phyloP scores from a whole-genome alignment of 306 rosid genomes.

The Medicago lupulina region DNA sequence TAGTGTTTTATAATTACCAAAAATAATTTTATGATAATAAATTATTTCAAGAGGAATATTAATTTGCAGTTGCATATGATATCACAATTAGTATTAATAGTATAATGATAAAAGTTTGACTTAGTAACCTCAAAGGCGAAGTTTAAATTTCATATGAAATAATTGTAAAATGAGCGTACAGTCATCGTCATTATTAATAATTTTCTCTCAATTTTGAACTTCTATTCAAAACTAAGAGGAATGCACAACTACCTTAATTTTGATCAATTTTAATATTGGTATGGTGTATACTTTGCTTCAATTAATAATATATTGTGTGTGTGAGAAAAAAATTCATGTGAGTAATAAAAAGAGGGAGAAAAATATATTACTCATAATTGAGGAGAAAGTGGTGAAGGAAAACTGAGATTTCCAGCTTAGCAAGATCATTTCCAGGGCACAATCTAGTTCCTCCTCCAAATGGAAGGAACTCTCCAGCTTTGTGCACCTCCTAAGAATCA shows the following conservation, averaged over 20 bases:
- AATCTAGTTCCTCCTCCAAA: slow-evolving; percentile 81
- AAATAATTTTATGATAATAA: background rate
- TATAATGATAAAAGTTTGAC: no score
- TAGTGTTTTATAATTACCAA: background rate
- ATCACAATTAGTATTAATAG: background rate
- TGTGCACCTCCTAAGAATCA: slow-evolving; percentile 47
- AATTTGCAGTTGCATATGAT: background rate
- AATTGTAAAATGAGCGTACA: no score
- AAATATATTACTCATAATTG: slow-evolving; percentile 50
- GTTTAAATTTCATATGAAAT: no score
- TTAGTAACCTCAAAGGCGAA: no score
- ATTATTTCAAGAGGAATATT: background rate
- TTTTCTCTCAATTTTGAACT: no score
- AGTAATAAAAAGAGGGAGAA: background rate
- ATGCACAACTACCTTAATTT: no score
- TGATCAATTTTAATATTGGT: no score
- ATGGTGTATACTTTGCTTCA: no score
- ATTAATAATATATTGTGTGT: background rate
- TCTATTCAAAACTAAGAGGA: no score
- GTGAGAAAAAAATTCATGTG: background rate
- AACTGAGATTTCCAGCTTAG: slow-evolving; percentile 66
- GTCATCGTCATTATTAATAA: no score
- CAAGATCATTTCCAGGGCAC: slow-evolving; percentile 63
- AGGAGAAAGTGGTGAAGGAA: slow-evolving; percentile 80
- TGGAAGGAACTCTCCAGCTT: slow-evolving; percentile 75